Evolutionary conservation across 805 yeast species (phyloP).

Genomic region (Candida berthetii): DNA sequence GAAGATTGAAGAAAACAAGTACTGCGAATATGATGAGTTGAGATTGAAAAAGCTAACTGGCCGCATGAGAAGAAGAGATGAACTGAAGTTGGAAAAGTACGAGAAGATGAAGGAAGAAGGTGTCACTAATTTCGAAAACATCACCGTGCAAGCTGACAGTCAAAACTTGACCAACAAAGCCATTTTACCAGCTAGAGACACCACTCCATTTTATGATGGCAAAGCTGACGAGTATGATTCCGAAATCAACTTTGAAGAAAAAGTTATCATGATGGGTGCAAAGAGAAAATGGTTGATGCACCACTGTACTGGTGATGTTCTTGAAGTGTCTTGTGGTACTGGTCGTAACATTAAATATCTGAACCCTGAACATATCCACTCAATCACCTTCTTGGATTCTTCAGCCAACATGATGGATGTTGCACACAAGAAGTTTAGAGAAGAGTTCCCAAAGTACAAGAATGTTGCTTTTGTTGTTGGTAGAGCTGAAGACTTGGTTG

Average conservation of each 20-base stretch:
- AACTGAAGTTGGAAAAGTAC: slow-evolving; percentile 52
- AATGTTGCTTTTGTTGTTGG: slow-evolving; percentile 88
- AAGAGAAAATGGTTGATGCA: slow-evolving; percentile 77
- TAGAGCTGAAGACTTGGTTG: slow-evolving; percentile 73
- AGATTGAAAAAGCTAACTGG: slow-evolving; percentile 57
- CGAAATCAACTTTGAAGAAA: slow-evolving; percentile 58
- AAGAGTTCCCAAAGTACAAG: slow-evolving; percentile 56
- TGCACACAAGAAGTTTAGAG: slow-evolving; percentile 66
- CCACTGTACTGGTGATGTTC: slow-evolving; percentile 78
- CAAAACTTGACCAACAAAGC: slow-evolving; percentile 26
- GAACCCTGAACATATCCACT: slow-evolving; percentile 49
- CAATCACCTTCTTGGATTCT: slow-evolving; percentile 83
- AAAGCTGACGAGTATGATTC: slow-evolving; percentile 79
- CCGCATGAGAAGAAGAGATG: slow-evolving; percentile 57
- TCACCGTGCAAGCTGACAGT: slow-evolving; percentile 22
- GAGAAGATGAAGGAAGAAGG: slow-evolving; percentile 40
- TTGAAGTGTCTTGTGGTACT: slow-evolving; percentile 95
- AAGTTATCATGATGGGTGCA: slow-evolving; percentile 38
- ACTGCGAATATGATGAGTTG: slow-evolving; percentile 57
- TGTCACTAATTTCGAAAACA: slow-evolving; percentile 22
- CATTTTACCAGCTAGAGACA: slow-evolving; percentile 69
- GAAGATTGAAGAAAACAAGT: slow-evolving; percentile 26
- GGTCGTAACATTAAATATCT: slow-evolving; percentile 85
- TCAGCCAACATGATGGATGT: slow-evolving; percentile 81
- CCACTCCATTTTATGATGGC: slow-evolving; percentile 71